Conservation (phyloP, 805 yeast genomes). For the Metschnikowia reukaufii region DNA sequence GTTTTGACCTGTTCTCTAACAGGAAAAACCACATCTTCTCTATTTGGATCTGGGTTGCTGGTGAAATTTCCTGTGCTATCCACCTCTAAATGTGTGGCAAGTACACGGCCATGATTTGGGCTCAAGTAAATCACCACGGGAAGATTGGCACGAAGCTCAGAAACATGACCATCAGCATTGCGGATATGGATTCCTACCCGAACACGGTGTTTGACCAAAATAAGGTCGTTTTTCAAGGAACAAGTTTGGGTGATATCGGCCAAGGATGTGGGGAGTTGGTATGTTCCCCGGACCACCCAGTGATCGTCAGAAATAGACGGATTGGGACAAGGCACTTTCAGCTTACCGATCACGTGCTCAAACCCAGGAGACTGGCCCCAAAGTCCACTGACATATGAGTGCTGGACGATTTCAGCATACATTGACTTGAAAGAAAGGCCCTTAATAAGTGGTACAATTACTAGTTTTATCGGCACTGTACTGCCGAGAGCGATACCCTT, state of each 20-base stretch:
- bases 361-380: constrained; percentile 43
- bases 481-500: constrained; percentile 51
- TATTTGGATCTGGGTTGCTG: constrained; percentile 16
- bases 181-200: constrained; percentile 44
- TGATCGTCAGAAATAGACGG: constrained; percentile 31
- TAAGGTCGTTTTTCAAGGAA: constrained; percentile 37
- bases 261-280: constrained; percentile 41
- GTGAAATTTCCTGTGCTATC: constrained; percentile 30
- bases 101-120: constrained; percentile 38
- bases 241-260: constrained; percentile 46
- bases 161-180: constrained; percentile 50
- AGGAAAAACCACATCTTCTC: constrained; percentile 32
- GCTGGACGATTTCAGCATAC: constrained; percentile 36
- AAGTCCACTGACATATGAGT: constrained; percentile 31
- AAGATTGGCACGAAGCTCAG: constrained; percentile 52
- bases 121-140: constrained; percentile 47
- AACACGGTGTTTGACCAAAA: constrained; percentile 47
- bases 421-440: constrained; percentile 41
- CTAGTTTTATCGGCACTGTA: constrained; percentile 38
- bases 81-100: constrained; percentile 34
- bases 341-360: constrained; percentile 33
- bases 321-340: constrained; percentile 22
- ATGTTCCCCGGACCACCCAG: constrained; percentile 46
- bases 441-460: constrained; percentile 49
- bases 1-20: constrained; percentile 21